These are phyloP conservation scores for Emmonsiellopsis sp. DNA, from an alignment of 2,329 filamentous ascomycete genomes.

Conservation along the genomic window DNA sequence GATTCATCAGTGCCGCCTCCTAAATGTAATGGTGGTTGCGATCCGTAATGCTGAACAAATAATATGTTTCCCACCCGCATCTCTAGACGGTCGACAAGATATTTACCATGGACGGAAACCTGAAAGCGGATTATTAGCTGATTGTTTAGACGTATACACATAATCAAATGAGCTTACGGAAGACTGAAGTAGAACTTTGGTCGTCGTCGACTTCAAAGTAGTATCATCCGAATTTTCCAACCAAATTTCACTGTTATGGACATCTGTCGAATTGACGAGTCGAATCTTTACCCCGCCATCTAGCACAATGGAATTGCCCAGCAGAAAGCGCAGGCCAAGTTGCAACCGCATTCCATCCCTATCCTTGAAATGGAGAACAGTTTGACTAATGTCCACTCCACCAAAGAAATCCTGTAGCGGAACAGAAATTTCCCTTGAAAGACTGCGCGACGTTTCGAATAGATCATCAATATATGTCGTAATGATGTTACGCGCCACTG, in stretches of 20 bases:
- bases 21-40: conserved; percentile 20
- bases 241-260: conserved; percentile 57
- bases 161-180: conserved; percentile 26
- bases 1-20: conserved; percentile 21
- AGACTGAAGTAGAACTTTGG: conserved; percentile 42
- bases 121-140: conserved; percentile 9
- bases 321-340: conserved; percentile 59
- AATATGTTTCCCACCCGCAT: conserved; percentile 38
- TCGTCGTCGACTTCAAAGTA: conserved; percentile 47
- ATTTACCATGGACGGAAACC: conserved; percentile 53
- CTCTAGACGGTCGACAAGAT: conserved; percentile 62
- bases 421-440: conserved; percentile 55
- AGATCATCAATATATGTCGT: conserved; percentile 32
- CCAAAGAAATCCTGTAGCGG: conserved; percentile 67
- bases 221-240: conserved; percentile 42
- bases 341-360: conserved; percentile 66
- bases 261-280: conserved; percentile 47
- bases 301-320: conserved; percentile 60
- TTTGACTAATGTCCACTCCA: conserved; percentile 56
- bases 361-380: conserved; percentile 58
- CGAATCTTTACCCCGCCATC: conserved; percentile 53
- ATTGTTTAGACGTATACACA: background rate
- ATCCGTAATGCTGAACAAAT: conserved; percentile 24
- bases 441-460: conserved; percentile 37
- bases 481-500: conserved; percentile 13